A percentile compares a stretch with the other conserved stretches of the same genome.
phyloP scores from a whole-genome alignment of 2,329 filamentous ascomycete genomes.

The Capronia coronata region DNA sequence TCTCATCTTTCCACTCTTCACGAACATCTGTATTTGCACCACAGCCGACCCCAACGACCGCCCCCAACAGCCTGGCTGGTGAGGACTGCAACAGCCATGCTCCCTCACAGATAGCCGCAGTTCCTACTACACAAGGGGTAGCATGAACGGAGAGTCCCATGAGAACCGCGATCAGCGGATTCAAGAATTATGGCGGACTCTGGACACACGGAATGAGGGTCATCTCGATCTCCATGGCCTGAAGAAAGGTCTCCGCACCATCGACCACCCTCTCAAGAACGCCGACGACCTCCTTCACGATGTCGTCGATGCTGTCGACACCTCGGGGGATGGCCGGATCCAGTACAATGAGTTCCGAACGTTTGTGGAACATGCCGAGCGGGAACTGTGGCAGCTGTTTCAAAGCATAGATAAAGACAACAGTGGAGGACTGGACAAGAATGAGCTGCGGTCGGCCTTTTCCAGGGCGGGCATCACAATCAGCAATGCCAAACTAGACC shows the following conservation, averaged over 20 bases:
- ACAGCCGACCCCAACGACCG: slow-evolving; percentile 6
- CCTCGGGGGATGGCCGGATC: slow-evolving; percentile 80
- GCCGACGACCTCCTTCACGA: slow-evolving; percentile 76
- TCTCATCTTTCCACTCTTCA: too few relatives aligned
- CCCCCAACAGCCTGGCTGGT: not conserved
- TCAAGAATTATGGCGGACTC: slow-evolving; percentile 72
- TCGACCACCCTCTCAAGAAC: slow-evolving; percentile 93
- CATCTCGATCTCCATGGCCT: slow-evolving; percentile 78
- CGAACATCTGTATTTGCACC: not conserved
- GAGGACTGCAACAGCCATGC: slow-evolving; percentile 17
- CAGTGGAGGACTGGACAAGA: slow-evolving; percentile 78
- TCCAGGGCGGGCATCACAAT: slow-evolving; percentile 70
- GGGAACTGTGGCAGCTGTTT: slow-evolving; percentile 75
- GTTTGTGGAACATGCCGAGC: slow-evolving; percentile 83
- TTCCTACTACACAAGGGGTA: slow-evolving; percentile 31
- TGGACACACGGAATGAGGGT: slow-evolving; percentile 70
- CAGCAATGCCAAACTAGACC: slow-evolving; percentile 66
- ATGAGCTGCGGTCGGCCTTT: slow-evolving; percentile 76
- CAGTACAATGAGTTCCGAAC: slow-evolving; percentile 86
- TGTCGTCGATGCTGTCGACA: slow-evolving; percentile 76
- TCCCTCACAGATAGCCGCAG: slow-evolving; percentile 25
- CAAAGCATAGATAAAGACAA: slow-evolving; percentile 76
- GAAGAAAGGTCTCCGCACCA: slow-evolving; percentile 74
- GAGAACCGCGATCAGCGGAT: slow-evolving; percentile 75
- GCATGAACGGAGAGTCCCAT: slow-evolving; percentile 68